phyloP scores from a whole-genome alignment of 2,329 filamentous ascomycete species.

The Microcyclospora pomicola region DNA sequence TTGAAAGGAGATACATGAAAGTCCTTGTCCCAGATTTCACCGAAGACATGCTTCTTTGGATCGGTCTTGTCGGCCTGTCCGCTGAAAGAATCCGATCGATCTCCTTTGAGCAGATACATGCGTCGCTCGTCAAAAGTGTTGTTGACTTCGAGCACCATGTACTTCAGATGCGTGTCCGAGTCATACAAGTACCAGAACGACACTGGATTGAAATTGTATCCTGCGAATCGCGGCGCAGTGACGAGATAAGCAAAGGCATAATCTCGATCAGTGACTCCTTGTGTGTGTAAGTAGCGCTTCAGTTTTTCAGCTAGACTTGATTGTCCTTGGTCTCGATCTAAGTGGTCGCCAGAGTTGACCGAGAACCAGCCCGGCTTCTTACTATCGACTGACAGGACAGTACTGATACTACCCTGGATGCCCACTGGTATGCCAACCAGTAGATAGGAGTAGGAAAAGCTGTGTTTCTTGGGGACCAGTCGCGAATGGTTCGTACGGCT shows the following conservation, averaged over 20 bases:
- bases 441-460: slow-evolving; percentile 58
- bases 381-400: slow-evolving; percentile 39
- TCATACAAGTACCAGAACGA: slow-evolving; percentile 72
- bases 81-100: slow-evolving; percentile 5
- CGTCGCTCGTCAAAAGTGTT: slow-evolving; percentile 63
- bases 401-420: slow-evolving; percentile 42
- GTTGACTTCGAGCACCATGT: slow-evolving; percentile 60
- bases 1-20: slow-evolving; percentile 71
- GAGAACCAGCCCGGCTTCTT: slow-evolving; percentile 40
- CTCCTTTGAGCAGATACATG: slow-evolving; percentile 46
- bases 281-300: slow-evolving; percentile 38
- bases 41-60: slow-evolving; percentile 26
- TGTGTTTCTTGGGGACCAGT: slow-evolving; percentile 53
- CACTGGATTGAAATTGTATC: slow-evolving; percentile 61
- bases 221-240: slow-evolving; percentile 54
- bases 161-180: slow-evolving; percentile 39
- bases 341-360: slow-evolving; percentile 46
- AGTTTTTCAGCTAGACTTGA: slow-evolving; percentile 50
- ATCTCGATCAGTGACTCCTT: slow-evolving; percentile 44
- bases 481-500: slow-evolving; percentile 51
- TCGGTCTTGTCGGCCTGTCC: slow-evolving; percentile 1
- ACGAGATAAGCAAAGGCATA: slow-evolving; percentile 59
- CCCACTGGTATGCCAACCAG: slow-evolving; percentile 53
- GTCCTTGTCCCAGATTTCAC: slow-evolving; percentile 49
- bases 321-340: slow-evolving; percentile 39